Conservation (phyloP, 257 asterid genomes). For the Orobanche coerulescens region DNA sequence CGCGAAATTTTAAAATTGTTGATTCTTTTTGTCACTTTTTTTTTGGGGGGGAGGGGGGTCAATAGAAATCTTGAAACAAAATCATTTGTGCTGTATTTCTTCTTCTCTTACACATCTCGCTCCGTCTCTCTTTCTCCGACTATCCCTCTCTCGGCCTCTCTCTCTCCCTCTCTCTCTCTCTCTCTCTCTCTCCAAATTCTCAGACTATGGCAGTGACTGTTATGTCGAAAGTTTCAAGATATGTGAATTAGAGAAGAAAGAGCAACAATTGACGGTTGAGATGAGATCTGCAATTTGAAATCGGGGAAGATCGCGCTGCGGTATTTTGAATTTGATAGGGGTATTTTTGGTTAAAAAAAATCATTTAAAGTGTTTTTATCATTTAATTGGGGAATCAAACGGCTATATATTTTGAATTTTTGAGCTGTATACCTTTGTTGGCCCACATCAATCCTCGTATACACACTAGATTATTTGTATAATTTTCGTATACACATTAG, state of each 20-base stretch:
- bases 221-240: neutral
- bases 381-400: constrained; percentile 16
- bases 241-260: constrained; percentile 13
- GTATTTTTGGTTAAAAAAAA: constrained; percentile 10
- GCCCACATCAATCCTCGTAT: neutral
- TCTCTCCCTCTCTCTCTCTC: neutral
- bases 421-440: constrained; percentile 20
- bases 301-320: constrained; percentile 30
- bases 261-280: constrained; percentile 28
- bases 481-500: too few relatives aligned
- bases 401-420: constrained; percentile 44
- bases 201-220: neutral
- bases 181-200: neutral
- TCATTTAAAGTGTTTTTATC: neutral
- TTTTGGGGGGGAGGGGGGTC: neutral
- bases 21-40: constrained; percentile 7
- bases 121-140: constrained; percentile 17
- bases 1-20: constrained; percentile 47
- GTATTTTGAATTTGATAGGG: constrained; percentile 36
- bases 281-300: constrained; percentile 33
- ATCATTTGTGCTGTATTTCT: neutral
- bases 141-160: constrained; percentile 10
- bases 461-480: too few relatives aligned
- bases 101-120: neutral
- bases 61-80: neutral